Conservation (phyloP, 129 eudicot species). For the Dittrichia graveolens region DNA sequence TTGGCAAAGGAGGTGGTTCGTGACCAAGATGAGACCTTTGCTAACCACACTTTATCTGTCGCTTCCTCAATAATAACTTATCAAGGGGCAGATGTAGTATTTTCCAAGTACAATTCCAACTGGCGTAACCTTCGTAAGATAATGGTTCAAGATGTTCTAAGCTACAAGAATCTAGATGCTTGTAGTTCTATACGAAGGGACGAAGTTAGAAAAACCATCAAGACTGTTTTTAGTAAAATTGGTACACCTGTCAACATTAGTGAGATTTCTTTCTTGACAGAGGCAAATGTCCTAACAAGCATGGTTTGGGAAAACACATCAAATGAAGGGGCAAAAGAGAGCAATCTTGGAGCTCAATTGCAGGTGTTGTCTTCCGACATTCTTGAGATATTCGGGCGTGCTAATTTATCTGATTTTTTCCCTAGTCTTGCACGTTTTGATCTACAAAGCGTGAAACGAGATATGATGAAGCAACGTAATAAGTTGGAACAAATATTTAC, state of each 20-base stretch:
- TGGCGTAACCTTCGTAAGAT: constrained; percentile 16
- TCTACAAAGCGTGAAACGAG: constrained; percentile 50
- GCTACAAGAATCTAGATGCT: background rate
- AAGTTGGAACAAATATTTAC: constrained; percentile 48
- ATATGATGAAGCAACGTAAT: constrained; percentile 31
- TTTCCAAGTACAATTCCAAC: background rate
- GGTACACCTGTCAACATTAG: constrained; percentile 42
- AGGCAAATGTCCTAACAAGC: constrained; percentile 42
- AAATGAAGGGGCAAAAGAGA: constrained; percentile 25
- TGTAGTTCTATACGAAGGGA: constrained; percentile 7
- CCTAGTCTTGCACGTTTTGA: constrained; percentile 49
- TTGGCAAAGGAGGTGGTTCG: background rate
- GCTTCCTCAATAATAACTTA: constrained; percentile 10
- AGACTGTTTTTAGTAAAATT: constrained; percentile 24
- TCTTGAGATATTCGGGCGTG: constrained; percentile 31
- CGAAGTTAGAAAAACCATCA: constrained; percentile 12
- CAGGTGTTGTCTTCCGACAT: constrained; percentile 28
- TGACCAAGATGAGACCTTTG: constrained; percentile 24
- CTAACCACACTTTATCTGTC: background rate
- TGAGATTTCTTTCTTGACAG: constrained; percentile 38
- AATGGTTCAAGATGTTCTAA: constrained; percentile 5
- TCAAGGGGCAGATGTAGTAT: constrained; percentile 2
- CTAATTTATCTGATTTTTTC: constrained; percentile 47
- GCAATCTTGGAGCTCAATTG: constrained; percentile 35
- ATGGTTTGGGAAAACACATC: constrained; percentile 55